Evolutionary conservation across 169 alveolate genomes (phyloP), one percentile per base, ranked within the genome.

Genomic region (Eimeria nieschulzi): DNA sequence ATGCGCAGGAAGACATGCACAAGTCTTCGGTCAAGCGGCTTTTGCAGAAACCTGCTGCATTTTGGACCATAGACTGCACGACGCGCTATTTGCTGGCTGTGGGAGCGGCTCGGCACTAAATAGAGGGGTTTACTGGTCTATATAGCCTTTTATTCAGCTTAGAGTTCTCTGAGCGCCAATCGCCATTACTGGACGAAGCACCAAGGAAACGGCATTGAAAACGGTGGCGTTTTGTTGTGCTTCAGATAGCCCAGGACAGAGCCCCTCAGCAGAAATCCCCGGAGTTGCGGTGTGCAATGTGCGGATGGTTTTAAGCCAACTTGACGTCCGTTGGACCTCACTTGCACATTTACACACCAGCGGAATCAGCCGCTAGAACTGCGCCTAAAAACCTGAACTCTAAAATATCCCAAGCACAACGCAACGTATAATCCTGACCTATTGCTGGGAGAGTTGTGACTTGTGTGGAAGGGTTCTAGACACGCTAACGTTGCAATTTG

Each of bases 241-340:
- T 21, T 61, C 51, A 76, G 85, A 56, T 51, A 26, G 15, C 86
- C 7, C 53, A 8, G 86, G 53, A 21, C n/a, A 5, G 15, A 59
- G 17, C 0, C 13, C 53, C 2, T 78, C 86, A 8, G 55, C 86
- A 23, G 86, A 21, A 26, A 80, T 80, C 1, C 87, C 73, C 15
- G 87, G 87, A 21, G 75, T 73, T 6, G 59, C 51, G 26, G 87
- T 80, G 12, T 80, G 87, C 87, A 80, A 0, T 56, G 87, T 26
- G 23, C 87, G 87, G 23, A 51, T 9, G 17, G 25, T 80, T 15
- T 59, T 80, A 17, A 56, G 73, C 8, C 63, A 25, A 10, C 56
- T 80, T 39, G 87, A 80, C 25, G 87, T 80, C 25, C 55, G 3
- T 33, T 13, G 13, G 61, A 71, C 59, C 3, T 59, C 3, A 5